Percentiles rank a stretch among this genome's conserved stretches.
These are phyloP conservation scores for Agroathelia rolfsii DNA, from an alignment of 1,284 basidiomycete species.

Conservation along the genomic window DNA sequence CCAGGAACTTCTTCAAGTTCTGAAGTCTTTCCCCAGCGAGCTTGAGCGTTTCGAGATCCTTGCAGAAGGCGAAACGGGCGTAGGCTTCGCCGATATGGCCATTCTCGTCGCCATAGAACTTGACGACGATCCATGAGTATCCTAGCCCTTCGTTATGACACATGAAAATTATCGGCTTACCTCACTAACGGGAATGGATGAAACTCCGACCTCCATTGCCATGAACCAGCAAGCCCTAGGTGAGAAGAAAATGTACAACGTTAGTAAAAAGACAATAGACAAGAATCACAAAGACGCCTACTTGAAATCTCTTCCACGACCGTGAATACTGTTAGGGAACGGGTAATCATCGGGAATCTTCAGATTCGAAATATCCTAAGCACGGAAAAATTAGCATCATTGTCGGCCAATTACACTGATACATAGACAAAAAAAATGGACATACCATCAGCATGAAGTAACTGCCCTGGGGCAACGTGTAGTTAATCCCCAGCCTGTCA, in stretches of 20 bases:
- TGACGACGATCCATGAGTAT: too few species aligned
- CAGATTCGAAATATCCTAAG: constrained; percentile 75
- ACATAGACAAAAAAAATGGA: constrained; percentile 2
- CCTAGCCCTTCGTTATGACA: constrained; percentile 4
- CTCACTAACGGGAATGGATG: constrained; percentile 89
- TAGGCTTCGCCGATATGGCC: constrained; percentile 77
- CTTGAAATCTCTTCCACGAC: constrained; percentile 84
- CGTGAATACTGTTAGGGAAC: constrained; percentile 68
- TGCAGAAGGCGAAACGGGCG: constrained; percentile 89
- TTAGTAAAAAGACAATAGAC: not conserved
- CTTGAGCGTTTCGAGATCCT: constrained; percentile 76
- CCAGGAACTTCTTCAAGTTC: constrained; percentile 61
- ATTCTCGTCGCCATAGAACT: constrained; percentile 90
- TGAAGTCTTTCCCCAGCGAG: constrained; percentile 72
- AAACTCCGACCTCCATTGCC: constrained; percentile 80
- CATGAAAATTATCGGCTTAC: constrained; percentile 30
- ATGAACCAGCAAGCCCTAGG: constrained; percentile 84
- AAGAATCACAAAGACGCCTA: constrained; percentile 27
- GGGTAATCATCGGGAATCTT: constrained; percentile 79
- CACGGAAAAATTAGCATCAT: constrained; percentile 9
- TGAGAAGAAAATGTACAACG: constrained; percentile 4
- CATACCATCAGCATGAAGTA: constrained; percentile 84
- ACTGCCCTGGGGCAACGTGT: constrained; percentile 79
- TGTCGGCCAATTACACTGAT: constrained; percentile 1
- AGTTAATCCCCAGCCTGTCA: constrained; percentile 79